These are phyloP conservation scores for Microdochium bolleyi DNA, from an alignment of 2,329 filamentous ascomycete species.

Conservation along the genomic window DNA sequence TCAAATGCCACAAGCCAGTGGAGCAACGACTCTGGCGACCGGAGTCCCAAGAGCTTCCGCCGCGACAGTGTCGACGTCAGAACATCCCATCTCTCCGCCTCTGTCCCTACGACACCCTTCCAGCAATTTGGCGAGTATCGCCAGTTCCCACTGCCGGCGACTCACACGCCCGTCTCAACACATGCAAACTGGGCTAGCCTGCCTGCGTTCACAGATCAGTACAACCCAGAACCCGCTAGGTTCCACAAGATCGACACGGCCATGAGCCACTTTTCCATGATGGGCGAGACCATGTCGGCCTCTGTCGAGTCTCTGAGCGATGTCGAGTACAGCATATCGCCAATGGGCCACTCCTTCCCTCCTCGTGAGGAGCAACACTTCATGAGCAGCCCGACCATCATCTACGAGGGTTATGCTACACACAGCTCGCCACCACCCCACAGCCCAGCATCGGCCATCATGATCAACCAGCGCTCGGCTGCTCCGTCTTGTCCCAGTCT, in stretches of 20 bases:
- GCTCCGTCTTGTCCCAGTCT: conserved; percentile 55
- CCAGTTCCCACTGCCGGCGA: conserved; percentile 37
- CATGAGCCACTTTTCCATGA: conserved; percentile 31
- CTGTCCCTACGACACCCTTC: conserved; percentile 29
- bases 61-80: conserved; percentile 28
- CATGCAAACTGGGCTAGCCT: conserved; percentile 38
- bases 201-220: conserved; percentile 33
- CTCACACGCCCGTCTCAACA: conserved; percentile 28
- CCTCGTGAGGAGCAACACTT: conserved; percentile 47
- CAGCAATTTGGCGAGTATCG: conserved; percentile 38
- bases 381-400: conserved; percentile 44
- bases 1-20: conserved; percentile 32
- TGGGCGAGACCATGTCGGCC: conserved; percentile 42
- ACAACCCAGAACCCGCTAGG: conserved; percentile 29
- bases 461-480: conserved; percentile 43
- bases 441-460: conserved; percentile 45
- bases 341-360: conserved; percentile 44
- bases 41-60: conserved; percentile 20
- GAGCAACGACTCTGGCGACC: conserved; percentile 25
- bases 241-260: conserved; percentile 33
- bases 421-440: conserved; percentile 46
- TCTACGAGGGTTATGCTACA: conserved; percentile 48
- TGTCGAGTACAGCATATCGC: conserved; percentile 47
- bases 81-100: conserved; percentile 24
- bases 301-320: conserved; percentile 55